Evolutionary conservation across 352 stramenopile species (phyloP).

Genomic region (Nothophytophthora sp.): DNA sequence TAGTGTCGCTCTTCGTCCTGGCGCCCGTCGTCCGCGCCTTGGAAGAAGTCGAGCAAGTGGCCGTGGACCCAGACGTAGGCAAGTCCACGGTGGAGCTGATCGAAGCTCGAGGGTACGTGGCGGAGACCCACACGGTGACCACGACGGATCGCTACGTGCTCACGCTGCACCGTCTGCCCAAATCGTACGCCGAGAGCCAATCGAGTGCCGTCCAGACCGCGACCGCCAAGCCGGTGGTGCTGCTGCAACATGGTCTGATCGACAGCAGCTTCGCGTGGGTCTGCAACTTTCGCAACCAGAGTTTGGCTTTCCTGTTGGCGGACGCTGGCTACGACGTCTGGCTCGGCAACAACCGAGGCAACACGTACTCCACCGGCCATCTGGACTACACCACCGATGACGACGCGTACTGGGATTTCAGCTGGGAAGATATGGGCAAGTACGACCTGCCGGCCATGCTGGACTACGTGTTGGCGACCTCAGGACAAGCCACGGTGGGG

Average conservation of each 20-base stretch:
- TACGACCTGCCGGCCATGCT: constrained; percentile 55
- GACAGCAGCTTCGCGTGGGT: constrained; percentile 58
- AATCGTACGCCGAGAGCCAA: constrained; percentile 40
- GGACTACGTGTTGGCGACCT: constrained; percentile 32
- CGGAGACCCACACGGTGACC: constrained; percentile 42
- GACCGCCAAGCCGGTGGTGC: constrained; percentile 35
- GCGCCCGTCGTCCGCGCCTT: constrained; percentile 10
- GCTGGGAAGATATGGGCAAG: constrained; percentile 53
- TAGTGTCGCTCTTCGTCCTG: constrained; percentile 1
- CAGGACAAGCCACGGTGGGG: constrained; percentile 31
- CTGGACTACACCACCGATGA: constrained; percentile 39
- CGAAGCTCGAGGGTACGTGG: constrained; percentile 37
- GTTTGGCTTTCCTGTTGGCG: constrained; percentile 46
- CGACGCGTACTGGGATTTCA: constrained; percentile 53
- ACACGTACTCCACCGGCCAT: constrained; percentile 54
- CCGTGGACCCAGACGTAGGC: constrained; percentile 26
- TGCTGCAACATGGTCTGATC: constrained; percentile 52
- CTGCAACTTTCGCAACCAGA: constrained; percentile 54
- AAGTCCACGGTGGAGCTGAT: constrained; percentile 29
- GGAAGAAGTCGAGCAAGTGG: constrained; percentile 18
- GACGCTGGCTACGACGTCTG: constrained; percentile 66
- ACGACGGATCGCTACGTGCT: constrained; percentile 54
- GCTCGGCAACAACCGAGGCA: constrained; percentile 69
- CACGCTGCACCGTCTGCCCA: constrained; percentile 52
- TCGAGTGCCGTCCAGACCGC: constrained; percentile 10